These are phyloP conservation scores for Penicillium canariense DNA, from an alignment of 495 filamentous ascomycete genomes.

Conservation along the genomic window DNA sequence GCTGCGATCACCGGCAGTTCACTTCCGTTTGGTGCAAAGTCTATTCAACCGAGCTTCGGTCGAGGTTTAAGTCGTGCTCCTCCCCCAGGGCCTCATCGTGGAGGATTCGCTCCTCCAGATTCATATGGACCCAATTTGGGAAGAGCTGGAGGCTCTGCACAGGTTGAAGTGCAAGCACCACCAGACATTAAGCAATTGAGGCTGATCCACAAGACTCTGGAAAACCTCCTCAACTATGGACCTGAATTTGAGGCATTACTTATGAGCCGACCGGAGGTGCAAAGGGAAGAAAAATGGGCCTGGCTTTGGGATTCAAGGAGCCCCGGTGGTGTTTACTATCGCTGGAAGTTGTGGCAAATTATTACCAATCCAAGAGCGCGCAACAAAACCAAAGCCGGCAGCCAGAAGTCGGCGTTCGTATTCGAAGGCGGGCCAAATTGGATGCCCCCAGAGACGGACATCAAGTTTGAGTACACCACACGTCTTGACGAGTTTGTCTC, in stretches of 20 bases:
- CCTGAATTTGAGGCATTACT: slow-evolving; percentile 90
- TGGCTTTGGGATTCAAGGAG: slow-evolving; percentile 92
- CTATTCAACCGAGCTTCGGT: slow-evolving; percentile 48
- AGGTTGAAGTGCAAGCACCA: slow-evolving; percentile 75
- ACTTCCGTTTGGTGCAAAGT: slow-evolving; percentile 83
- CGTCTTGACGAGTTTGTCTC: slow-evolving; percentile 72
- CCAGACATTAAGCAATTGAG: slow-evolving; percentile 74
- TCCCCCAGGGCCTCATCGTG: slow-evolving; percentile 60
- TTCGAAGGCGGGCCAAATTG: slow-evolving; percentile 72
- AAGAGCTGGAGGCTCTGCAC: slow-evolving; percentile 47
- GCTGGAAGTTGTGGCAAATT: slow-evolving; percentile 86
- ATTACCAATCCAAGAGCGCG: slow-evolving; percentile 51
- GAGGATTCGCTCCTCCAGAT: slow-evolving; percentile 77
- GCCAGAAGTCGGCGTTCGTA: slow-evolving; percentile 38
- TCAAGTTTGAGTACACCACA: slow-evolving; percentile 75
- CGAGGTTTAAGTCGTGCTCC: slow-evolving; percentile 53
- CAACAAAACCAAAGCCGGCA: slow-evolving; percentile 26
- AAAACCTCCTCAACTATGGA: slow-evolving; percentile 72
- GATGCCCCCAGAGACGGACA: slow-evolving; percentile 61
- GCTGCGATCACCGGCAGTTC: slow-evolving; percentile 52
- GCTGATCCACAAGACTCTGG: slow-evolving; percentile 85
- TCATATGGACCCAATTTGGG: slow-evolving; percentile 55
- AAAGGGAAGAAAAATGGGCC: slow-evolving; percentile 82
- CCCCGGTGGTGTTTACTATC: slow-evolving; percentile 77
- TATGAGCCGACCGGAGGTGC: slow-evolving; percentile 79